A percentile compares a stretch with the other conserved stretches of the same genome.
Conservation (phyloP, 2,329 filamentous ascomycete species). For the Diplodia intermedia region DNA sequence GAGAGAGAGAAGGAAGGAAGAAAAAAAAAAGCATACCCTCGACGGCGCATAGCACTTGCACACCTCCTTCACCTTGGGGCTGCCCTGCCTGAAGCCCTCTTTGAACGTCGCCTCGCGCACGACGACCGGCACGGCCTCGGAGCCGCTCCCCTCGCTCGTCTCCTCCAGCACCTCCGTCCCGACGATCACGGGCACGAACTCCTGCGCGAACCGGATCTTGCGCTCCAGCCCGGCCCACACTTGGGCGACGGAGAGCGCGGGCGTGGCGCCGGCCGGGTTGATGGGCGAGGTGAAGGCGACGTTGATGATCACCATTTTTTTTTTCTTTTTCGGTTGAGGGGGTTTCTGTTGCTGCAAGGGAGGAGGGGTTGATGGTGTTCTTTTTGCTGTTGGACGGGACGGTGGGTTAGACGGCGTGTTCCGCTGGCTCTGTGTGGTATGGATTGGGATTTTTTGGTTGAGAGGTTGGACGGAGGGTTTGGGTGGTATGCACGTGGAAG, state of each 20-base stretch:
- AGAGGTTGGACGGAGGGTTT: background rate
- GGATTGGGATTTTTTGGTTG: constrained; percentile 1
- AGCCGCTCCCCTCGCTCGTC: constrained; percentile 38
- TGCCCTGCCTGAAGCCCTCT: constrained; percentile 49
- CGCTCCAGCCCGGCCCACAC: constrained; percentile 54
- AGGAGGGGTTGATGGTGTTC: background rate
- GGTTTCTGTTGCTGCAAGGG: background rate
- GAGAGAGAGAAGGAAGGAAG: no score
- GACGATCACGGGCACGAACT: constrained; percentile 55
- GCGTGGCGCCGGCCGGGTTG: constrained; percentile 50
- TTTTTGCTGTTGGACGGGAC: background rate
- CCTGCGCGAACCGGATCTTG: constrained; percentile 55
- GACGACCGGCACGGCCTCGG: constrained; percentile 35
- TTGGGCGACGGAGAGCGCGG: constrained; percentile 48
- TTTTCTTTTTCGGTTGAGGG: background rate
- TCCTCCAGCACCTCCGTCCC: constrained; percentile 52
- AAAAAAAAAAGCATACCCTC: constrained; percentile 24
- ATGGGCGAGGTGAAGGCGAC: constrained; percentile 53
- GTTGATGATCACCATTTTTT: constrained; percentile 51
- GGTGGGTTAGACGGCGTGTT: no score
- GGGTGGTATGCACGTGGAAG: background rate
- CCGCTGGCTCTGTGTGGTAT: background rate
- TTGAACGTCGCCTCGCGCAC: constrained; percentile 52
- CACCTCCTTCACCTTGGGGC: constrained; percentile 36
- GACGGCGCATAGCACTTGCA: constrained; percentile 51